Evolutionary conservation across 805 yeast species (phyloP).

Genomic region (Nakazawaea anatomiae): DNA sequence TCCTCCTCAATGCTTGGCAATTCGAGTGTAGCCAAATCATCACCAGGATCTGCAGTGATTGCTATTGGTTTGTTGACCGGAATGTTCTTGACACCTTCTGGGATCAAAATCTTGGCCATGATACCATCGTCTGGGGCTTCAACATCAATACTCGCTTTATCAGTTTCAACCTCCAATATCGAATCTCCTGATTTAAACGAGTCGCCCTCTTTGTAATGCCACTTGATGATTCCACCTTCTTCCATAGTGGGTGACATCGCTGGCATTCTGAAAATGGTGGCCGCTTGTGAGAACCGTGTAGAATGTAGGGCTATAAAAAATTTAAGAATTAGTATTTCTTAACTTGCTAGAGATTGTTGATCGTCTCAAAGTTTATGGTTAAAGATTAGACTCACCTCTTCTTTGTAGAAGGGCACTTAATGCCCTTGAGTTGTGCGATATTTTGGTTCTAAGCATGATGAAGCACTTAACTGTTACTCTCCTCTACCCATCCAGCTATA

Average conservation of each 20-base stretch:
- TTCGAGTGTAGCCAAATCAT: slow-evolving; percentile 63
- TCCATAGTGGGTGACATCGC: slow-evolving; percentile 99
- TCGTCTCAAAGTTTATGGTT: background rate
- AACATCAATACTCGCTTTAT: slow-evolving; percentile 77
- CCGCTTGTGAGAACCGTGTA: slow-evolving; percentile 24
- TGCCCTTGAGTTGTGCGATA: slow-evolving; percentile 7
- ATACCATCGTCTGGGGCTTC: slow-evolving; percentile 92
- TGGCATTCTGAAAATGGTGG: slow-evolving; percentile 75
- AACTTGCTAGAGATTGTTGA: background rate
- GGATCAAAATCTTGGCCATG: slow-evolving; percentile 65
- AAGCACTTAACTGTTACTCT: background rate
- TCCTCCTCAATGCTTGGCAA: slow-evolving; percentile 41
- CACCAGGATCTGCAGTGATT: slow-evolving; percentile 79
- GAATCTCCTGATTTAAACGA: slow-evolving; percentile 78
- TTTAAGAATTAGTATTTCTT: background rate
- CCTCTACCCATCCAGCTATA: background rate
- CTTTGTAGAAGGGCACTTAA: slow-evolving; percentile 2
- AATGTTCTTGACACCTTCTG: slow-evolving; percentile 73
- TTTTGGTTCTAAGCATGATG: background rate
- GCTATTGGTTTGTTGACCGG: slow-evolving; percentile 92
- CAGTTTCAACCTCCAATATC: slow-evolving; percentile 77
- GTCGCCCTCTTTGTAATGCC: slow-evolving; percentile 83
- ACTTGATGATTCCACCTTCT: slow-evolving; percentile 83
- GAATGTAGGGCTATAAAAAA: slow-evolving; percentile 22
- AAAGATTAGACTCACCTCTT: background rate